Base-by-base conservation (phyloP, 495 filamentous ascomycete species). In the Tuber magnatum region DNA sequence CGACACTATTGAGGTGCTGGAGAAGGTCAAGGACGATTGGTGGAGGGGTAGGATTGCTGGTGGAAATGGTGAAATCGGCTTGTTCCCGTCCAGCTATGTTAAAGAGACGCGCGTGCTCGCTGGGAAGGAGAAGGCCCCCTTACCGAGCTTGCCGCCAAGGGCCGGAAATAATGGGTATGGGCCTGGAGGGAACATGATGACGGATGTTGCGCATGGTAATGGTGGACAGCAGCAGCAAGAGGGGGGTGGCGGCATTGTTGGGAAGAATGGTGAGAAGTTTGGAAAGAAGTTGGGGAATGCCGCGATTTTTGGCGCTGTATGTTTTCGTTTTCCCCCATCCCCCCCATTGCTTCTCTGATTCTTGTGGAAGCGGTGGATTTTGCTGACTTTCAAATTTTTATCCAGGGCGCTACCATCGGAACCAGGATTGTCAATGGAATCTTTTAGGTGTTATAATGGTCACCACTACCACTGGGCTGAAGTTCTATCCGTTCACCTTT, bases 21-120 rank as follows among this genome's bases (percentile, higher is more conserved):
- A 97, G 83, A 93, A 97, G 84, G 93, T 96, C 89, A 98, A 97
- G 80, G 89, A 89, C 32, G 95, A 99, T 81, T 99, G 95, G 96
- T 97, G 93, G 93, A 90, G 92, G 85, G 95, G 95, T 73, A 89
- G 88, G 40, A 93, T 95, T 83, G 85, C 89, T 78, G 80, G 80
- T 14, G 90, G 92, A 20, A 97, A 92, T 24, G 91, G 90, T 44
- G 83, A 88, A 77, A 92, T 94, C 84, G 95, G 95, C 73, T 93
- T 97, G 80, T 97, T 99, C 87, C 94, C 95, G 35, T 87, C 89
- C 69, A 91, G 86, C 81, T 97, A 97, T 77, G 94, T 99, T n/a
- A 88, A 88, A 69, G 85, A 81, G 80, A 81, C 72, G 3, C 73
- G 71, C 38, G 39, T 79, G 16, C 91, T 38, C 81, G 73, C 51